Evolutionary conservation across 257 asterid species (phyloP), one percentile per base, ranked within the genome.

Genomic region (Nicotiana tomentosiformis): DNA sequence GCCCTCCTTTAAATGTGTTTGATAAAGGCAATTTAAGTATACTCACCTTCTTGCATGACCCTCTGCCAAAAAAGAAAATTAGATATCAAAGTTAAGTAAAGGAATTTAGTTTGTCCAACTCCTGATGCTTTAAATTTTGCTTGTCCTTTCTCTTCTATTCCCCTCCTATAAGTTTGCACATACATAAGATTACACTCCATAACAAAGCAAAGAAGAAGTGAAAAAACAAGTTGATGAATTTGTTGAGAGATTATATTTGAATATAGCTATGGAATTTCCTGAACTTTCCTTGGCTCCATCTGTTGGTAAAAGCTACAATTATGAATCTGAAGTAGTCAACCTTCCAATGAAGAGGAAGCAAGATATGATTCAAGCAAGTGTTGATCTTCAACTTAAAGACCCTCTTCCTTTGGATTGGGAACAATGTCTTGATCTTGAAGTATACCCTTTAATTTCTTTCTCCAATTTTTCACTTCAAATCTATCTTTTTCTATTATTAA

Each of bases 381-480:
- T 90, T 69, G 92, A 90, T 82, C 90, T 90, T 82, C 94, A 90
- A 17, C 87, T 88, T 51, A 84, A 83, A 58, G 90, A 89, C 10
- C 94, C 94, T 8, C 85, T 91, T 87, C 94, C 94, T 2, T 77
- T 90, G 72, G 92, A 90, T 77, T 90, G 94, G 94, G 94, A 90
- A 83, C 94, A 90, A 74, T 90, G 94, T 83, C 94, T 90, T 82
- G 94, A 90, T 87, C 94, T 90, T 84, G 88, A 90, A 87, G 94
- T 90, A 86, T 32, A 62, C 16, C 10, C 10, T 14, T 35, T 17
- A 56, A 4, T 55, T n/a, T n/a, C 39, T 23, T 16, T 70, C 23
- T 37, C 39, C 65, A 7, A 51, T 16, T 32, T 29, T 57, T 64
- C 10, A 72, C 62, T 64, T 64, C 62, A 15, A 43, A 3, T 8